Base-by-base conservation (phyloP, 78 protist species). In the Dictyostelium discoideum region DNA sequence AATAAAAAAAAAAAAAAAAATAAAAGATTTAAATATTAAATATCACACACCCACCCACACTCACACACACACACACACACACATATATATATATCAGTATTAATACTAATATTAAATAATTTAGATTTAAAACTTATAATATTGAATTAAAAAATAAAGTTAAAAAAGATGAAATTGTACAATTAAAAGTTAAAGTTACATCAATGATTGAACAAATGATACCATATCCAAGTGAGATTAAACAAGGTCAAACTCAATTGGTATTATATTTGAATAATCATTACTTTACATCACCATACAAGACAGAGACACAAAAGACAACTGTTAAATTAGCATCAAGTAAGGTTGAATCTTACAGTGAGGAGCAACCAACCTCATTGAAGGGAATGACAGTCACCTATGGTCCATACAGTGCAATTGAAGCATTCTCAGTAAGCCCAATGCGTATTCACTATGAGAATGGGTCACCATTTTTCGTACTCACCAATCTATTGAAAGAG, bases 341-440 rank as follows among this genome's bases (percentile, higher is more conserved):
- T 3, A 63, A 46, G 50, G 85, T 97, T 13, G 97, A 94, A 65
- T 46, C 84, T 26, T 14, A 81, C 67, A 37, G 96, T 18, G 67
- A 83, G 29, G 10, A 42, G 26, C 20, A 50, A 37, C 97, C 97
- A 50, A 60, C 96, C 2, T 20, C 85, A 18, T 24, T 48, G 42
- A 10, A 37, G 24, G 86, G 90, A 57, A 6, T 13, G 11, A 40
- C 39, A 0, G 5, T 98, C 26, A 72, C 44, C 86, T 97, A 97
- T 74, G 99, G 99, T 0, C 97, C 98, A 84, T 98, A 97, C 95
- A n/a, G n/a, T 42, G 86, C 96, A 54, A 83, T 97, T 29, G 92
- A 86, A 67, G 86, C 98, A 44, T 82, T 85, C 81, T 5, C 81
- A 3, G 22, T 32, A 24, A 4, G 67, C 7, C 77, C 74, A 24